Percentiles rank a stretch among this genome's conserved stretches.
phyloP scores from a whole-genome alignment of 352 stramenopile species.

The Pythium plurisporium region DNA sequence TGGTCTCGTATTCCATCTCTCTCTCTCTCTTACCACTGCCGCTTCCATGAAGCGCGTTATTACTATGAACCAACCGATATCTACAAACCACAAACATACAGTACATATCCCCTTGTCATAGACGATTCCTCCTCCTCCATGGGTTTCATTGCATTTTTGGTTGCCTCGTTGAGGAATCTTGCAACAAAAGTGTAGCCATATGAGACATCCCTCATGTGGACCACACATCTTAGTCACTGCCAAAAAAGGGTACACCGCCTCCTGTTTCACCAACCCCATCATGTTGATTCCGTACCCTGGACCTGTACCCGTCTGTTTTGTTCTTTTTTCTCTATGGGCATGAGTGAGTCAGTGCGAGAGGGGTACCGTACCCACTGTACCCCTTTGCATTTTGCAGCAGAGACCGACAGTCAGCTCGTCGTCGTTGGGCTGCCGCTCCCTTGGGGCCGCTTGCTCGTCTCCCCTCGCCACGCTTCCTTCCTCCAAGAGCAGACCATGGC shows the following conservation, averaged over 20 bases:
- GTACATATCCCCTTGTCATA: not conserved
- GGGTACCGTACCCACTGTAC: not conserved
- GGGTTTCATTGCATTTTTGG: too few species aligned
- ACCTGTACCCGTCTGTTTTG: not conserved
- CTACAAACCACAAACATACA: not conserved
- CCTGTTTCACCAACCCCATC: not conserved
- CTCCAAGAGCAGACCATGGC: not conserved
- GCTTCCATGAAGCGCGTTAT: not conserved
- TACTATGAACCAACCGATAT: conserved; percentile 1
- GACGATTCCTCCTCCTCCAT: not conserved
- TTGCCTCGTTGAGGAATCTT: too few species aligned
- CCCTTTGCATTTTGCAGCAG: too few species aligned
- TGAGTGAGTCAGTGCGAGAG: conserved; percentile 6
- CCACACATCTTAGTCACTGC: too few species aligned
- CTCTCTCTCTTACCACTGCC: not conserved
- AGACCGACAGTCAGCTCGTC: too few species aligned
- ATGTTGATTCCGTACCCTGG: not conserved
- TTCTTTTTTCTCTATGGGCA: not conserved
- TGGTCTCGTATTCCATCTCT: not conserved
- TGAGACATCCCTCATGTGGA: too few species aligned
- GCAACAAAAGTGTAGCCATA: too few species aligned
- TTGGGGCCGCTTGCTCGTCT: not conserved
- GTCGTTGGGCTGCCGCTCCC: too few species aligned
- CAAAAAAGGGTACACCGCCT: too few species aligned
- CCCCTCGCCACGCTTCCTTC: too few species aligned